Base-by-base conservation (phyloP, 768 basidiomycete species). In the Termitomyces eurrhizus region DNA sequence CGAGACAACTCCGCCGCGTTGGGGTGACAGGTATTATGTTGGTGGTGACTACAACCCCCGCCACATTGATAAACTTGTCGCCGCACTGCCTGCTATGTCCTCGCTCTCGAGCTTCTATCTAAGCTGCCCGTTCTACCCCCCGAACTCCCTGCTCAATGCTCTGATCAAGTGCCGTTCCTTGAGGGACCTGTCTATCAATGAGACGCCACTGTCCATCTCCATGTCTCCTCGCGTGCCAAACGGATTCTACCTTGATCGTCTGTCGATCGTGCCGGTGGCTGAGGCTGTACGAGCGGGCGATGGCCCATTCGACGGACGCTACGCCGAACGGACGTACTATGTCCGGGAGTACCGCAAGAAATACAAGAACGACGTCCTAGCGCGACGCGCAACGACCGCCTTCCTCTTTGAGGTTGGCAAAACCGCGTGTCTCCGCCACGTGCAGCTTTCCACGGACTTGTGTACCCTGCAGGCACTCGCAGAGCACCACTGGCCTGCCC, bases 221-320 rank as follows among this genome's bases (percentile, higher is more conserved):
- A 71, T 72, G 64, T 64, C 73, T 46, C 73, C 75, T 2, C 66
- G 65, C 44, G 59, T 75, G 2, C 75, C 76, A 0, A 36, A 64
- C 2, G 60, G 65, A 7, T 76, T 75, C 60, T 66, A 68, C 55
- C 70, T 78, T 33, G 72, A 75, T 52, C 64, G 72, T 2, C 53
- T 80, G 8, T 63, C 75, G 18, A 67, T 78, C 51, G 70, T 73
- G 13, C 75, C 76, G 8, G 77, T 80, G 6, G 75, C 69, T 2
- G 75, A 80, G 62, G 77, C 74, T 4, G 70, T 76, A 16, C 72
- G 77, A 2, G 70, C 77, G 2, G 78, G 78, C 2, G 77, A 80
- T 54, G 77, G 77, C 2, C 74, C 77, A 1, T 76, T 72, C 58
- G 70, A 78, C 49, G 59, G 68, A 9, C 74, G 73, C 37, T 75